Base-by-base conservation (phyloP, 2,329 filamentous ascomycete species). In the Neopestalotiopsis sp. region DNA sequence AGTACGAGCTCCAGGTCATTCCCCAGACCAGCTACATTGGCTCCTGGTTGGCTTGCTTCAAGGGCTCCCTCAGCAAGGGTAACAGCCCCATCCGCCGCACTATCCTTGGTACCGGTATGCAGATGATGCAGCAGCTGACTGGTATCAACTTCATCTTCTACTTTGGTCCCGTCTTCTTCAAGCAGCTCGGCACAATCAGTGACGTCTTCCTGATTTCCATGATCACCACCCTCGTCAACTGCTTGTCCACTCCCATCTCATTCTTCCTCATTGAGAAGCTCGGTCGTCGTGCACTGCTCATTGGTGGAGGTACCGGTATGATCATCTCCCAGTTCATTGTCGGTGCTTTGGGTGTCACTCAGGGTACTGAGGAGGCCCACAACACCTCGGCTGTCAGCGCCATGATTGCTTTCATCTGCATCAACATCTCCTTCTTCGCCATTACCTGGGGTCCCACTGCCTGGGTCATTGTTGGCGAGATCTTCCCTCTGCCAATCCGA, bases 371-470 rank as follows among this genome's bases (percentile, higher is more conserved):
- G 24, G 80, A 84, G 7, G 84, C 85, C 76, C 66, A 87, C 82
- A 89, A 91, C 79, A 81, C 86, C 70, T 72, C 83, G 2, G 90
- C 89, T 42, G 86, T 88, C 75, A 86, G 88, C 74, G 89, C 92
- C 64, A 91, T 95, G 86, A 94, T 97, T 73, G 89, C 93, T 70
- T 96, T 97, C 84, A 96, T 96, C 78, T 92, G 91, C 84, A 91
- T 97, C 85, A 96, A 94, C 87, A 95, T 97, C 86, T 94, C 94
- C 88, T 95, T 92, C 87, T 97, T 97, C 80, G 94, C 94, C 70
- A 90, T 88, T 69, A 97, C 94, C 13, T 67, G 66, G 66, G 66
- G 66, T 63, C 93, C 94, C 6, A 91, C 90, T 64, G 88, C 92
- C 66, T 94, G 92, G 92, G 89, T 92, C 67, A 88, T 97, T 74